Percentiles rank a stretch among this genome's conserved stretches.
Evolutionary conservation across 495 filamentous ascomycete species (phyloP).

Genomic region (Neurospora sp.): DNA sequence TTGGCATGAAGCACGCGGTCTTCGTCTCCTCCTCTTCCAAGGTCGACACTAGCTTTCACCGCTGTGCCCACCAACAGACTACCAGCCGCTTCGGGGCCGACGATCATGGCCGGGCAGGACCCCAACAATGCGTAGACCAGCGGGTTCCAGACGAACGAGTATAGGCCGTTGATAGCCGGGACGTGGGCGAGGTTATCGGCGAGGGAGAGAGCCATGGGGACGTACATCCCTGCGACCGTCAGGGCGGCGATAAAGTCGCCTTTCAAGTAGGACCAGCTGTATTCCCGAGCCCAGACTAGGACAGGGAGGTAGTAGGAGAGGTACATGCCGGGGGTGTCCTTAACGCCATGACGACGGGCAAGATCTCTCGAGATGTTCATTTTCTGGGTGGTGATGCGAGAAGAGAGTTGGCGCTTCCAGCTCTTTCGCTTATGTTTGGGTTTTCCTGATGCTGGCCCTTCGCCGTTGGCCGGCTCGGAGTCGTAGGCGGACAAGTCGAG

Average conservation of each 20-base stretch:
- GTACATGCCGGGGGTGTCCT: constrained; percentile 56
- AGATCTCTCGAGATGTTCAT: constrained; percentile 53
- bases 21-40: constrained; percentile 58
- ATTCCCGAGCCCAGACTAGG: constrained; percentile 78
- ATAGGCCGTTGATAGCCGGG: constrained; percentile 90
- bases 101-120: constrained; percentile 84
- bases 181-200: constrained; percentile 92
- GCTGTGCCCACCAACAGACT: constrained; percentile 82
- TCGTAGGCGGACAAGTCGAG: constrained; percentile 11
- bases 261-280: constrained; percentile 66
- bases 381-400: constrained; percentile 41
- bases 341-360: constrained; percentile 50
- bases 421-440: constrained; percentile 10
- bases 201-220: constrained; percentile 91
- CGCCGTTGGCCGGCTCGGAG: constrained; percentile 9
- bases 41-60: constrained; percentile 64
- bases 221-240: constrained; percentile 93
- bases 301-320: constrained; percentile 89
- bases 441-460: constrained; percentile 6
- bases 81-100: constrained; percentile 91
- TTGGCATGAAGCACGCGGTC: constrained; percentile 61
- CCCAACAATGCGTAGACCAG: constrained; percentile 82
- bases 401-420: constrained; percentile 27
- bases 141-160: constrained; percentile 87
- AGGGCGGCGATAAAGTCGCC: constrained; percentile 81